These are phyloP conservation scores for Albophoma yamanashiensis DNA, from an alignment of 2,329 filamentous ascomycete genomes.

Conservation along the genomic window DNA sequence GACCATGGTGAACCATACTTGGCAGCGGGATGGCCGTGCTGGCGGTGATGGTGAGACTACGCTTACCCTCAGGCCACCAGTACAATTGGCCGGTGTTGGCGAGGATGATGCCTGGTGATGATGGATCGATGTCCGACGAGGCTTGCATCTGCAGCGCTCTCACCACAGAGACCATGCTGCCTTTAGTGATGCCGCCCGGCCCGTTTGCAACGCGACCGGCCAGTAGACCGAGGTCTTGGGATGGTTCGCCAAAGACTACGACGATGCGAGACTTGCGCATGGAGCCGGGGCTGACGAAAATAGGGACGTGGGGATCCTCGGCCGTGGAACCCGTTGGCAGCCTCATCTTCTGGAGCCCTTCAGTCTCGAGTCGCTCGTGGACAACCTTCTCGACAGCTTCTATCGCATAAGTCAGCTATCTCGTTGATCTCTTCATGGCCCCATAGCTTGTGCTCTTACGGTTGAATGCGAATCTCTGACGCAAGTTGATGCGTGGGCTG, in stretches of 20 bases:
- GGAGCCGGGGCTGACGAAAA: conserved; percentile 48
- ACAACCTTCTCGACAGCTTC: conserved; percentile 54
- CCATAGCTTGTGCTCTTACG: conserved; percentile 32
- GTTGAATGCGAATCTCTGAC: conserved; percentile 66
- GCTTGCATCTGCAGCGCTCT: conserved; percentile 27
- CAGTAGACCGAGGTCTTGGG: conserved; percentile 64
- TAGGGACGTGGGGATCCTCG: conserved; percentile 51
- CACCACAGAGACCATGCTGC: conserved; percentile 59
- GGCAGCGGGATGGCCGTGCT: conserved; percentile 50
- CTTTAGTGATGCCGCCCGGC: conserved; percentile 54
- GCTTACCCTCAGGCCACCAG: conserved; percentile 58
- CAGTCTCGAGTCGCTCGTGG: conserved; percentile 45
- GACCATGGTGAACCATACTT: conserved; percentile 49
- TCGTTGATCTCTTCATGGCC: not conserved
- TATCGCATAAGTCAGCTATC: conserved; percentile 17
- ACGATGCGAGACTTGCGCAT: conserved; percentile 47
- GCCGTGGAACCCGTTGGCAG: conserved; percentile 46
- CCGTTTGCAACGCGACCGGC: conserved; percentile 58
- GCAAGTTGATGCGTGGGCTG: conserved; percentile 66
- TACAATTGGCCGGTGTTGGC: conserved; percentile 68
- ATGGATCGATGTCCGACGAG: conserved; percentile 19
- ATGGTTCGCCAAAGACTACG: conserved; percentile 61
- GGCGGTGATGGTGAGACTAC: conserved; percentile 45
- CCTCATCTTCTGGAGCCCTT: conserved; percentile 48
- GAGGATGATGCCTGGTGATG: conserved; percentile 53